Percentiles rank a stretch among this genome's conserved stretches.
phyloP scores from a whole-genome alignment of 306 rosid species.

The Biancaea sappan region DNA sequence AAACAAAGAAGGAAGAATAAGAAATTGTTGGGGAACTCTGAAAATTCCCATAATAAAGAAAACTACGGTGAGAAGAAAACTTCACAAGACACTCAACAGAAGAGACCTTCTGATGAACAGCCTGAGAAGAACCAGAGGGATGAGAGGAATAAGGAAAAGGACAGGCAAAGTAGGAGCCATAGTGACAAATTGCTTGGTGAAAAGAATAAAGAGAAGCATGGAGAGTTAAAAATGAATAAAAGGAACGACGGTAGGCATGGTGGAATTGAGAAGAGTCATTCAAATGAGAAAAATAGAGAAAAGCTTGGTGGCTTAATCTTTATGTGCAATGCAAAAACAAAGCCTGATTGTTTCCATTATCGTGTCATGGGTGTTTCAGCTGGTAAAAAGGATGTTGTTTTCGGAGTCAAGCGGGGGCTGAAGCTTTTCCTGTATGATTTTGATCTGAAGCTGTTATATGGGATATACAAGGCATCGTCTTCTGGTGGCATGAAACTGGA shows the following conservation, averaged over 20 bases:
- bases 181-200: constrained; percentile 26
- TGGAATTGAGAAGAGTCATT: constrained; percentile 34
- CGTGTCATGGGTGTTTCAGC: constrained; percentile 74
- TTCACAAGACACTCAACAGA: constrained; percentile 15
- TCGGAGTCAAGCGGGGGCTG: constrained; percentile 65
- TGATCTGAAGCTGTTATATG: constrained; percentile 83
- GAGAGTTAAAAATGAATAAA: constrained; percentile 36
- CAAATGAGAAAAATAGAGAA: constrained; percentile 46
- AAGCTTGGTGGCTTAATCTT: constrained; percentile 80
- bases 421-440: constrained; percentile 87
- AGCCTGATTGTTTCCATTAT: constrained; percentile 82
- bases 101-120: constrained; percentile 27
- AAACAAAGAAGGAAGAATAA: constrained; percentile 40
- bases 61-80: constrained; percentile 25
- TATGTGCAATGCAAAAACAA: constrained; percentile 89
- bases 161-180: constrained; percentile 28
- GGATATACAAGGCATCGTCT: constrained; percentile 79
- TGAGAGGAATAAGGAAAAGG: constrained; percentile 34
- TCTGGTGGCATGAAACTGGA: constrained; percentile 82
- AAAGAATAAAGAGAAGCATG: constrained; percentile 34
- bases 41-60: constrained; percentile 26
- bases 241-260: constrained; percentile 33
- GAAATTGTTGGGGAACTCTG: constrained; percentile 31
- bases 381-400: constrained; percentile 61
- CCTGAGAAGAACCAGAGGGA: constrained; percentile 39